A percentile compares a stretch with the other conserved stretches of the same genome.
Conservation (phyloP, 495 filamentous ascomycete genomes). For the Penicillium argentinense region DNA sequence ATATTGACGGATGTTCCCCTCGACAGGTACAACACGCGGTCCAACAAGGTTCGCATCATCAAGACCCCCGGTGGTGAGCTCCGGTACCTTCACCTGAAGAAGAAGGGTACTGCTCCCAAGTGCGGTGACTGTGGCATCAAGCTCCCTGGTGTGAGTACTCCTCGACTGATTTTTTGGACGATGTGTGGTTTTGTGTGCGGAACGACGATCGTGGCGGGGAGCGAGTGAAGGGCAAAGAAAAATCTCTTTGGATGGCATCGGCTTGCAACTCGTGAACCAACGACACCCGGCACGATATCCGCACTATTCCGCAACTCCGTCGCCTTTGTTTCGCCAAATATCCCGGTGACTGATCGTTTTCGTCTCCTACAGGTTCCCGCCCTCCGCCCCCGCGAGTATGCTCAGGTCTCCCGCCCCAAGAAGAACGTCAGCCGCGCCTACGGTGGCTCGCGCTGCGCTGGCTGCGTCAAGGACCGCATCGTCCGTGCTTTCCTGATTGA, state of each 20-base stretch:
- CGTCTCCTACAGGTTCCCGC: slow-evolving; percentile 75
- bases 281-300: slow-evolving; percentile 6
- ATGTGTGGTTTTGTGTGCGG: slow-evolving; percentile 20
- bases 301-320: slow-evolving; percentile 9
- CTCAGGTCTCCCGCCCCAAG: slow-evolving; percentile 92
- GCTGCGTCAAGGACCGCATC: slow-evolving; percentile 97
- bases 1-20: slow-evolving; percentile 37
- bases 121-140: slow-evolving; percentile 98
- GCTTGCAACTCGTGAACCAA: slow-evolving; percentile 3
- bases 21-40: slow-evolving; percentile 88
- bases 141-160: slow-evolving; percentile 81
- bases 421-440: slow-evolving; percentile 99
- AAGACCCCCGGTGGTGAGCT: slow-evolving; percentile 95
- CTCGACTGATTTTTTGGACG: slow-evolving; percentile 23
- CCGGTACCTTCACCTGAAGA: slow-evolving; percentile 97
- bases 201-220: slow-evolving; percentile 13
- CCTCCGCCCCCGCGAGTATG: slow-evolving; percentile 95
- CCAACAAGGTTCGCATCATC: slow-evolving; percentile 93
- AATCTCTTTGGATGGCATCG: slow-evolving; percentile 10
- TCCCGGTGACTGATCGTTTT: slow-evolving; percentile 22
- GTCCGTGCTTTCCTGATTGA: slow-evolving; percentile 98
- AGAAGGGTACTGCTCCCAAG: slow-evolving; percentile 93
- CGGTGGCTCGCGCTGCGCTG: slow-evolving; percentile 95
- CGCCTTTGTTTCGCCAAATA: slow-evolving; percentile 3
- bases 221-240: slow-evolving; percentile 13